These are phyloP conservation scores for Kurtzmaniella quercitrusa DNA, from an alignment of 1,139 yeast species.

Conservation along the genomic window DNA sequence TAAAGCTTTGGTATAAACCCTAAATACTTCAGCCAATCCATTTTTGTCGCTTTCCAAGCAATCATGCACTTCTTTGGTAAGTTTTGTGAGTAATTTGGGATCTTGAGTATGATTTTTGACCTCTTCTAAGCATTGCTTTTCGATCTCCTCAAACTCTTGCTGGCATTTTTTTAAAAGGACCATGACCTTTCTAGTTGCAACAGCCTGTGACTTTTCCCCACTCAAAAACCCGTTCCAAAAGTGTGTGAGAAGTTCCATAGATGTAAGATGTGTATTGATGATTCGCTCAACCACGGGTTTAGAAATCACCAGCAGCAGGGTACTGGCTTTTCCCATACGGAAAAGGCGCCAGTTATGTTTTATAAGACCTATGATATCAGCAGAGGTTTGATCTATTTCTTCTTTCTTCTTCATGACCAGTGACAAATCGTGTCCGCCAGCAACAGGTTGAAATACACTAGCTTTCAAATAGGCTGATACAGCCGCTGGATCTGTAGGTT, in stretches of 20 bases:
- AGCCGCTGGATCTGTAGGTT: constrained; percentile 14
- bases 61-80: constrained; percentile 5
- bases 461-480: constrained; percentile 24
- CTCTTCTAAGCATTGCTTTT: constrained; percentile 5
- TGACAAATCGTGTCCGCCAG: constrained; percentile 31
- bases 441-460: constrained; percentile 15
- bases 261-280: constrained; percentile 35
- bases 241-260: constrained; percentile 42
- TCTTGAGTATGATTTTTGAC: constrained; percentile 4
- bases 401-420: constrained; percentile 16
- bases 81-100: constrained; percentile 5
- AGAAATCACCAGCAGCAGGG: constrained; percentile 20
- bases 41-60: constrained; percentile 6
- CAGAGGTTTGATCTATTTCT: constrained; percentile 45
- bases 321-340: constrained; percentile 11
- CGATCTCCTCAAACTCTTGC: constrained; percentile 5
- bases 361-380: constrained; percentile 48
- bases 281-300: constrained; percentile 29
- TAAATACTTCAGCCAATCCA: constrained; percentile 5
- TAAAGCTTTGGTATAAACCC: constrained; percentile 5
- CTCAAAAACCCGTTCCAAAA: constrained; percentile 40
- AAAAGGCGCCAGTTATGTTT: constrained; percentile 48
- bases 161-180: constrained; percentile 6
- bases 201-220: constrained; percentile 17
- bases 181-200: constrained; percentile 6